These are phyloP conservation scores for Oemleria cerasiformis DNA, from an alignment of 306 rosid genomes.

Conservation along the genomic window DNA sequence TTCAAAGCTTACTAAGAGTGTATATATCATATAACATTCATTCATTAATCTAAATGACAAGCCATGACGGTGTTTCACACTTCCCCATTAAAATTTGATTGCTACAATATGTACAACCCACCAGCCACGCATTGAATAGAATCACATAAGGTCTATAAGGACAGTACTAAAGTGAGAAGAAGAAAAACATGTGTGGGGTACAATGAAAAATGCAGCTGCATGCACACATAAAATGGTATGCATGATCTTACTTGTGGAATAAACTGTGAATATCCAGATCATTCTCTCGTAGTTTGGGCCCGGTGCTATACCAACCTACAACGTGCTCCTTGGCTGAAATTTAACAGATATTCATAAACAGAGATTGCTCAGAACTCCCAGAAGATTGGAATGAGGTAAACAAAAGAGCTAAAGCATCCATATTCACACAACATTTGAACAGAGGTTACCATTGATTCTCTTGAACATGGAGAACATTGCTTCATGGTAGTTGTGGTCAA, in stretches of 20 bases:
- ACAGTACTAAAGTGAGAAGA: neutral
- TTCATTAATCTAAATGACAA: neutral
- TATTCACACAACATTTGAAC: neutral
- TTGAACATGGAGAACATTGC: conserved; percentile 93
- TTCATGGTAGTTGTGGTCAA: conserved; percentile 90
- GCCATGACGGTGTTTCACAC: neutral
- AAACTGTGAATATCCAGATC: conserved; percentile 79
- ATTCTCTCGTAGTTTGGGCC: conserved; percentile 86
- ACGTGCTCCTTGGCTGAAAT: conserved; percentile 86
- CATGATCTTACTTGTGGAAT: conserved; percentile 64
- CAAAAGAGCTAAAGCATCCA: neutral
- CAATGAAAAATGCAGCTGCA: neutral
- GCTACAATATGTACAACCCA: no score
- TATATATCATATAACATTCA: neutral
- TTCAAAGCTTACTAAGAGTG: neutral
- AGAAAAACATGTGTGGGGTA: neutral
- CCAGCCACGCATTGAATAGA: neutral
- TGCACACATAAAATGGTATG: neutral
- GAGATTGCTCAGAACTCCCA: neutral
- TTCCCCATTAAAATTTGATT: no score
- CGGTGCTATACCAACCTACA: conserved; percentile 94
- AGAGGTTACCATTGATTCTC: conserved; percentile 74
- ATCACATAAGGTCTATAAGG: neutral
- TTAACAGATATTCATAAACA: neutral
- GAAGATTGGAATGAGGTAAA: neutral